These are phyloP conservation scores for Dendrobium huoshanense DNA, from an alignment of 106 monocot genomes.

Conservation along the genomic window DNA sequence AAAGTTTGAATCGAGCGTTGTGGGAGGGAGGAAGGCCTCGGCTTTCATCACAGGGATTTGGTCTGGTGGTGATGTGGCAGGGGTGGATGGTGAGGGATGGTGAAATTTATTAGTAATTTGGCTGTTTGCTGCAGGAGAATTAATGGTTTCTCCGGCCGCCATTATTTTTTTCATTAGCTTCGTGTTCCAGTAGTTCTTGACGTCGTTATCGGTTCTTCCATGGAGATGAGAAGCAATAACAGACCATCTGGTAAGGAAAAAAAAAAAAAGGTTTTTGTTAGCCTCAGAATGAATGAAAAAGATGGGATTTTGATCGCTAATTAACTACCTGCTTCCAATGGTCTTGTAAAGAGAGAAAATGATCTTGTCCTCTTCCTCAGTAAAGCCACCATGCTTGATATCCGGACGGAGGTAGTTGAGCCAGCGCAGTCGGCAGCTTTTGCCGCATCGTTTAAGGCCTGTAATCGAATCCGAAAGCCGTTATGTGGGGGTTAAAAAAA, in stretches of 20 bases:
- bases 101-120: neutral
- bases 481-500: neutral
- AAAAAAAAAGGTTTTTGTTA: neutral
- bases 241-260: conserved; percentile 25
- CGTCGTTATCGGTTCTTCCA: conserved; percentile 64
- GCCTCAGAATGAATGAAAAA: neutral
- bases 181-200: conserved; percentile 68
- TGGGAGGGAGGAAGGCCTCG: neutral
- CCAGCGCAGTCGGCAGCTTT: conserved; percentile 76
- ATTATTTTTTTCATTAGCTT: conserved; percentile 41
- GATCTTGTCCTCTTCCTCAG: conserved; percentile 59
- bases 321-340: conserved; percentile 55
- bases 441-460: conserved; percentile 69
- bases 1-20: neutral
- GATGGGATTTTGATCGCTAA: neutral
- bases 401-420: conserved; percentile 56
- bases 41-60: neutral
- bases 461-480: neutral
- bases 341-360: conserved; percentile 50
- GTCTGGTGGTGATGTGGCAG: neutral
- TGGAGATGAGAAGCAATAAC: conserved; percentile 42
- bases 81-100: neutral
- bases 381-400: conserved; percentile 68
- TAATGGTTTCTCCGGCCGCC: neutral
- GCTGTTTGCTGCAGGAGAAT: neutral